Conservation (phyloP, 345 rosid genomes). For the Eucalyptus erythrocorys region DNA sequence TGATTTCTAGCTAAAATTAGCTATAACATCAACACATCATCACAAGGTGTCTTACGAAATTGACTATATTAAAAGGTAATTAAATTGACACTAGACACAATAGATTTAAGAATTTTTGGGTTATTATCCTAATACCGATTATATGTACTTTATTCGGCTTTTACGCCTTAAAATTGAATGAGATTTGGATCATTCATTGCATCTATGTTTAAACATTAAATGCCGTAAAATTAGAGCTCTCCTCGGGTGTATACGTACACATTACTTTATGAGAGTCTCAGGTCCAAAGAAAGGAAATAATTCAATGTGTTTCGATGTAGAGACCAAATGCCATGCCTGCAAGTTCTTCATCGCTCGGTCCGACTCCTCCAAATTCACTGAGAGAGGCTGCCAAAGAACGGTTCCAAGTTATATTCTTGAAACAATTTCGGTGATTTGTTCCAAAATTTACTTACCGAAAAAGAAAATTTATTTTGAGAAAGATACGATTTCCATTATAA, state of each 20-base stretch:
- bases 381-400: background rate
- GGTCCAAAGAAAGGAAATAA: background rate
- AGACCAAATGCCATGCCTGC: background rate
- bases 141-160: background rate
- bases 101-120: background rate
- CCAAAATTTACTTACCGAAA: background rate
- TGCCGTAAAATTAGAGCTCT: background rate
- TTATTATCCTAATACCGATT: background rate
- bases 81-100: background rate
- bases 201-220: background rate
- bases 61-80: background rate
- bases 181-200: background rate
- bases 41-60: rapidly evolving
- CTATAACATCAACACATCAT: background rate
- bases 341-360: background rate
- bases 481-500: background rate
- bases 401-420: background rate
- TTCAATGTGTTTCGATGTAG: background rate
- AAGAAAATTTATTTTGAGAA: background rate
- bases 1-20: background rate
- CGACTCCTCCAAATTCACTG: background rate
- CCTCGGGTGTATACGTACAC: background rate
- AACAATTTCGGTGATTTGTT: background rate
- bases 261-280: background rate
- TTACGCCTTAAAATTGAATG: background rate